Evolutionary conservation across 495 filamentous ascomycete species (phyloP).

Genomic region (Xylaria telfairii): DNA sequence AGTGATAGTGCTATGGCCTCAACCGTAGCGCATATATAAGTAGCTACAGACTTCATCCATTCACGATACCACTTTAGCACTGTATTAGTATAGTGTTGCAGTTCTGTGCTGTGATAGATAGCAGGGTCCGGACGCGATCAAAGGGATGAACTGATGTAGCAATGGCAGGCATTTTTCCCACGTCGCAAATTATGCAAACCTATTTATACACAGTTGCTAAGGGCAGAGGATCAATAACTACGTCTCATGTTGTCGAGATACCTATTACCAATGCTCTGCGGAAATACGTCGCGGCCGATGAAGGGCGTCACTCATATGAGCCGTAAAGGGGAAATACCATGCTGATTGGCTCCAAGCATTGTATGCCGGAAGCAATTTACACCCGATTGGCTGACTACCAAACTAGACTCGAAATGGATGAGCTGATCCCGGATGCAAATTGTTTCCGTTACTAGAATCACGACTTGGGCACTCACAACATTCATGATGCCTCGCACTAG

Average conservation of each 20-base stretch:
- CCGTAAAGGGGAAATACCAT: neutral
- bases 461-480: neutral
- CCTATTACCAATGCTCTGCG: neutral
- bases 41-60: too few relatives aligned
- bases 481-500: neutral
- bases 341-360: neutral
- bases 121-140: neutral
- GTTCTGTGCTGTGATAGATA: too few relatives aligned
- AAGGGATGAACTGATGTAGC: neutral
- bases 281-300: neutral
- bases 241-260: neutral
- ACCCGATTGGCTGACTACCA: neutral
- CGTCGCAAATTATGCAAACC: neutral
- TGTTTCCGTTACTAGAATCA: neutral
- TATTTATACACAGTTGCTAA: slow-evolving; percentile 9
- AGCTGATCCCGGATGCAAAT: neutral
- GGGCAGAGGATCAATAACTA: neutral
- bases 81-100: too few relatives aligned
- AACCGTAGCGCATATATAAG: too few relatives aligned
- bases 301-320: neutral
- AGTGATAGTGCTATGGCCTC: too few relatives aligned
- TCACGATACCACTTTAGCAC: too few relatives aligned
- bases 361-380: slow-evolving; percentile 17
- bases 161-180: neutral
- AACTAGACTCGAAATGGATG: neutral